Conservation (phyloP, 2,329 filamentous ascomycete species). For the Ascocoryne sarcoides region DNA sequence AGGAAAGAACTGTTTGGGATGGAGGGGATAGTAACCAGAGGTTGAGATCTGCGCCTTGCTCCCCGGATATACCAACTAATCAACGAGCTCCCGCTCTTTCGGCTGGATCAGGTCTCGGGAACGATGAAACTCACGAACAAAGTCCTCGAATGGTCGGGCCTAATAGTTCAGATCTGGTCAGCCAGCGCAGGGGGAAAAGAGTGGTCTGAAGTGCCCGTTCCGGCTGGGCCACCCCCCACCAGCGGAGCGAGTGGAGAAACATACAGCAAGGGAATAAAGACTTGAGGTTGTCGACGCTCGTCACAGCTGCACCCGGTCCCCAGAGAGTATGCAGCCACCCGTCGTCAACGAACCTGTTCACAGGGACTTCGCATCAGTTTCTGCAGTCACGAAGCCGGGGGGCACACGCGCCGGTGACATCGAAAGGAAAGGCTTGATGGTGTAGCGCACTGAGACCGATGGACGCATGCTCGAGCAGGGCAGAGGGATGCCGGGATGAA, state of each 20-base stretch:
- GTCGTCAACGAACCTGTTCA: conserved; percentile 24
- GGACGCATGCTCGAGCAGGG: neutral
- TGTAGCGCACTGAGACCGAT: conserved; percentile 6
- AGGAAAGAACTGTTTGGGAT: conserved; percentile 7
- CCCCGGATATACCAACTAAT: conserved; percentile 13
- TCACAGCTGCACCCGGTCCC: conserved; percentile 16
- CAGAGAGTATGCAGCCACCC: conserved; percentile 29
- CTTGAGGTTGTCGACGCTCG: conserved; percentile 24
- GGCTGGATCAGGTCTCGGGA: conserved; percentile 24
- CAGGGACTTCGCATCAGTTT: conserved; percentile 19
- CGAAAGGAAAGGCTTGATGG: conserved; percentile 1
- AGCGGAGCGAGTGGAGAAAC: conserved; percentile 10
- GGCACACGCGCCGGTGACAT: conserved; percentile 20
- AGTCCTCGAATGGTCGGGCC: conserved; percentile 12
- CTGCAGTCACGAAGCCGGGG: conserved; percentile 21
- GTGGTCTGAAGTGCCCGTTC: conserved; percentile 1
- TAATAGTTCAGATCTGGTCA: conserved; percentile 9
- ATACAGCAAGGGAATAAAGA: conserved; percentile 22
- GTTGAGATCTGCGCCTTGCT: conserved; percentile 5
- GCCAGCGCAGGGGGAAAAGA: conserved; percentile 7
- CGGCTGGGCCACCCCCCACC: neutral
- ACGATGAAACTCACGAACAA: conserved; percentile 24
- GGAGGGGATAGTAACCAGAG: conserved; percentile 5
- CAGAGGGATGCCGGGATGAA: neutral
- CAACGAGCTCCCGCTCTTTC: conserved; percentile 16